phyloP scores from a whole-genome alignment of 2,329 filamentous ascomycete species.

The Atkinsonella texensis region DNA sequence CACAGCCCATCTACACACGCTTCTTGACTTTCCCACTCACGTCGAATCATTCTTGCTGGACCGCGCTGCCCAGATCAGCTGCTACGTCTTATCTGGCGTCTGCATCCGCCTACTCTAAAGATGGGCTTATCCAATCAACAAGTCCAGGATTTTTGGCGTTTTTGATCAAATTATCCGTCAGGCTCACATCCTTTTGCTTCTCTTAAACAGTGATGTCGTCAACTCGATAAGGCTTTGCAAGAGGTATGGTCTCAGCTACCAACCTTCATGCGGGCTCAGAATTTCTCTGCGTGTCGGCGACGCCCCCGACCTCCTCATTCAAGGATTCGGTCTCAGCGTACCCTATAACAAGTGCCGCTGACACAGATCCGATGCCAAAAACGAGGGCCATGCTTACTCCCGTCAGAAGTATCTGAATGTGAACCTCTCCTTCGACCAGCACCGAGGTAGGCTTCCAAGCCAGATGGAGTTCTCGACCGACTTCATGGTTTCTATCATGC shows the following conservation, averaged over 20 bases:
- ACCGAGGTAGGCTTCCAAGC: slow-evolving; percentile 38
- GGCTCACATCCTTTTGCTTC: slow-evolving; percentile 35
- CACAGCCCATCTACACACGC: slow-evolving; percentile 34
- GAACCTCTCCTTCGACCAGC: slow-evolving; percentile 33
- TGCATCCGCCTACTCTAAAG: slow-evolving; percentile 39
- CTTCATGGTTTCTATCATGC: slow-evolving; percentile 45
- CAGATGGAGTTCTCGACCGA: slow-evolving; percentile 39
- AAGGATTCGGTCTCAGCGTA: slow-evolving; percentile 39
- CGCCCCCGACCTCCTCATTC: slow-evolving; percentile 32
- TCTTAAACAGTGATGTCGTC: slow-evolving; percentile 37
- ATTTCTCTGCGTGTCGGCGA: slow-evolving; percentile 36
- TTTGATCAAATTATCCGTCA: slow-evolving; percentile 39
- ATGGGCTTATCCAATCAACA: slow-evolving; percentile 42
- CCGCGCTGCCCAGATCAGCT: slow-evolving; percentile 38
- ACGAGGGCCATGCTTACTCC: slow-evolving; percentile 38
- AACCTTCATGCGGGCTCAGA: slow-evolving; percentile 31
- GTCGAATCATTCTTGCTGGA: slow-evolving; percentile 41
- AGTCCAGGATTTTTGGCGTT: slow-evolving; percentile 32
- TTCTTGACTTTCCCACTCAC: slow-evolving; percentile 35
- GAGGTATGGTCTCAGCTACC: slow-evolving; percentile 35
- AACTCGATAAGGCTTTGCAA: slow-evolving; percentile 33
- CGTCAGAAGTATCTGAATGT: slow-evolving; percentile 37
- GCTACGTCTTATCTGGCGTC: slow-evolving; percentile 36
- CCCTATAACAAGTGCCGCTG: slow-evolving; percentile 44
- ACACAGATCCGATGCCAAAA: slow-evolving; percentile 28